A percentile compares a stretch with the other conserved stretches of the same genome.
Conservation (phyloP, 371 early-diverging fungal genomes). For the Nematocida parisii region DNA sequence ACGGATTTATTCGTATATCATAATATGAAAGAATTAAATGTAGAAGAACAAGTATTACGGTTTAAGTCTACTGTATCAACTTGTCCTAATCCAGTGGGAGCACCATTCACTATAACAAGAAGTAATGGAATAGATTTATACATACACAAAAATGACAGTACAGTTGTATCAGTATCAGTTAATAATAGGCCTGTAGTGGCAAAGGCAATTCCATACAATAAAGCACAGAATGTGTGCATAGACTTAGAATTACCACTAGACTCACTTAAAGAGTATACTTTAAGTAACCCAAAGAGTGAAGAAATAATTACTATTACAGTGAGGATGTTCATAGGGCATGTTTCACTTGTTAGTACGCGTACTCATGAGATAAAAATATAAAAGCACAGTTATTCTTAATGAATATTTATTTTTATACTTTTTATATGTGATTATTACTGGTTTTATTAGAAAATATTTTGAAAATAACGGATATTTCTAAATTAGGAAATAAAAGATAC, state of each 20-base stretch:
- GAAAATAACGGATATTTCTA: background rate
- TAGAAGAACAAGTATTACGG: background rate
- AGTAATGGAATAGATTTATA: background rate
- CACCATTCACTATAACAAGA: background rate
- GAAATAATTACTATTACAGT: background rate
- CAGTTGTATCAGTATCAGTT: slow-evolving; percentile 18
- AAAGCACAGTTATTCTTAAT: background rate
- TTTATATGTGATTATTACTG: too few species aligned
- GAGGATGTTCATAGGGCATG: slow-evolving; percentile 7
- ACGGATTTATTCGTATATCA: slow-evolving; percentile 9
- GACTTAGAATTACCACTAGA: background rate
- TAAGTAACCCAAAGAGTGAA: background rate
- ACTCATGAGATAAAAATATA: background rate
- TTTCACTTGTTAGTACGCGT: background rate
- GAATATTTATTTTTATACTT: background rate
- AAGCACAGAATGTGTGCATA: background rate
- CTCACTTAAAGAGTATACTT: background rate
- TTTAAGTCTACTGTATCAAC: slow-evolving; percentile 10
- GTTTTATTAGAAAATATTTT: background rate
- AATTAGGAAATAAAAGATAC: background rate
- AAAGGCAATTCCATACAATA: background rate
- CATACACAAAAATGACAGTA: background rate
- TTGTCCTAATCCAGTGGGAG: background rate
- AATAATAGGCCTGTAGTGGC: background rate
- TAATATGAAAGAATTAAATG: background rate